Evolutionary conservation across 2,329 filamentous ascomycete species (phyloP).

Genomic region (Venturia aucupariae): DNA sequence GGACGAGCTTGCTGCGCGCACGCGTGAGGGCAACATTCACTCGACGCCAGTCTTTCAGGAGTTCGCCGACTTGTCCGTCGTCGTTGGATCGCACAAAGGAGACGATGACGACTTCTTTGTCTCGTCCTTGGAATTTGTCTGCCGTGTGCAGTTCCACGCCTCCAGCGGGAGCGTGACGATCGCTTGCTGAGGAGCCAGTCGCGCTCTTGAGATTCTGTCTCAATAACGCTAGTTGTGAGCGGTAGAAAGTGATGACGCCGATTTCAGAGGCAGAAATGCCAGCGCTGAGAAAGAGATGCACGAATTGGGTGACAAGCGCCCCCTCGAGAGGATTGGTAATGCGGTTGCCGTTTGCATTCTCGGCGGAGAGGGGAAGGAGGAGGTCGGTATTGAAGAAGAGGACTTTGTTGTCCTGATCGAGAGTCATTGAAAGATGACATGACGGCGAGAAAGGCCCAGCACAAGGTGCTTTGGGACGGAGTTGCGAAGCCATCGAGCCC

Average conservation of each 20-base stretch:
- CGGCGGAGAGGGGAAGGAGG: slow-evolving; percentile 54
- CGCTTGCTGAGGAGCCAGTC: slow-evolving; percentile 9
- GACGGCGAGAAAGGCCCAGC: slow-evolving; percentile 34
- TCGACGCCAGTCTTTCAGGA: slow-evolving; percentile 82
- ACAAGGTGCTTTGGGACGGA: slow-evolving; percentile 31
- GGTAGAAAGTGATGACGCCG: slow-evolving; percentile 94
- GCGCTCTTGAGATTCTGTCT: slow-evolving; percentile 49
- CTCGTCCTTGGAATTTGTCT: slow-evolving; percentile 90
- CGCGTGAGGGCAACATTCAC: slow-evolving; percentile 95
- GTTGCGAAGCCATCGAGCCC: slow-evolving; percentile 15
- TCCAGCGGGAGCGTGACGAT: slow-evolving; percentile 14
- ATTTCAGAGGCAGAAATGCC: slow-evolving; percentile 71
- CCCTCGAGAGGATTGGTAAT: slow-evolving; percentile 86
- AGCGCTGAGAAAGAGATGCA: slow-evolving; percentile 64
- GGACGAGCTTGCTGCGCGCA: slow-evolving; percentile 82
- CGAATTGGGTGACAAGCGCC: slow-evolving; percentile 66
- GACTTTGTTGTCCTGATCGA: slow-evolving; percentile 64
- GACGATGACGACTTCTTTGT: slow-evolving; percentile 87
- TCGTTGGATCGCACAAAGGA: slow-evolving; percentile 84
- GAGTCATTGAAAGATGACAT: slow-evolving; percentile 70
- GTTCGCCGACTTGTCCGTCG: slow-evolving; percentile 71
- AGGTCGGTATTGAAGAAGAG: slow-evolving; percentile 84
- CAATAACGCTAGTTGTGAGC: slow-evolving; percentile 78
- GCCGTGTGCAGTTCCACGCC: slow-evolving; percentile 92
- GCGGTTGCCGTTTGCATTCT: slow-evolving; percentile 70